Evolutionary conservation across 2,329 filamentous ascomycete species (phyloP), one percentile per base, ranked within the genome.

Genomic region (Xylariaceae sp.): DNA sequence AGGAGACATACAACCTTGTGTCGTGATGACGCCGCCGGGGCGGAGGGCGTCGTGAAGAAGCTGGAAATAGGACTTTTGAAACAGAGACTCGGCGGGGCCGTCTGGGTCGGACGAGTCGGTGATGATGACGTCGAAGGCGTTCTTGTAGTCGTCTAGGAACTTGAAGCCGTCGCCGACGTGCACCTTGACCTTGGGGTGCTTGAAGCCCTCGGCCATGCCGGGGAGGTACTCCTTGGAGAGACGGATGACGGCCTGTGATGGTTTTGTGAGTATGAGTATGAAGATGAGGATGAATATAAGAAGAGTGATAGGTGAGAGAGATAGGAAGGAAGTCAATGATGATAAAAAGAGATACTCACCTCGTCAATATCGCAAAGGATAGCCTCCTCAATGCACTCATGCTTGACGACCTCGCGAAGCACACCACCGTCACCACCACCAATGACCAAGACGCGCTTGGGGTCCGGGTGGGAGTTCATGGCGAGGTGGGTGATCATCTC

Each of bases 401-500:
- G 93, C 86, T 98, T 98, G 79, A 98, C 89, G 36, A 98, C 86
- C 80, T 98, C 93, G 62, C 93, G 90, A 61, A 98, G 84, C 54
- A 98, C 93, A 73, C 93, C 93, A 50, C 93, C 93, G 67, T 98
- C 93, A 67, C 93, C 93, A 63, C 93, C 93, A 56, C 93, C 93
- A 64, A 98, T 97, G 69, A 98, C 93, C 47, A 98, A 84, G 43
- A 98, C 93, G 74, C 91, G 94, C 83, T 97, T 93, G 66, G 93
- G 93, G 78, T 95, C 84, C 59, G 93, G 93, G 82, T 98, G 93
- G 43, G 92, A 89, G 82, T 95, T 93, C 86, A 98, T 89, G 73
- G 90, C 93, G 58, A 98, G 80, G 74, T 98, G 90, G 60, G 92
- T 91, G 73, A 98, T 98, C 93, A 98, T 98, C 82, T 98, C 93